A percentile compares a stretch with the other conserved stretches of the same genome.
Evolutionary conservation across 768 basidiomycete genomes (phyloP).

Genomic region (Pleurotus platypus): DNA sequence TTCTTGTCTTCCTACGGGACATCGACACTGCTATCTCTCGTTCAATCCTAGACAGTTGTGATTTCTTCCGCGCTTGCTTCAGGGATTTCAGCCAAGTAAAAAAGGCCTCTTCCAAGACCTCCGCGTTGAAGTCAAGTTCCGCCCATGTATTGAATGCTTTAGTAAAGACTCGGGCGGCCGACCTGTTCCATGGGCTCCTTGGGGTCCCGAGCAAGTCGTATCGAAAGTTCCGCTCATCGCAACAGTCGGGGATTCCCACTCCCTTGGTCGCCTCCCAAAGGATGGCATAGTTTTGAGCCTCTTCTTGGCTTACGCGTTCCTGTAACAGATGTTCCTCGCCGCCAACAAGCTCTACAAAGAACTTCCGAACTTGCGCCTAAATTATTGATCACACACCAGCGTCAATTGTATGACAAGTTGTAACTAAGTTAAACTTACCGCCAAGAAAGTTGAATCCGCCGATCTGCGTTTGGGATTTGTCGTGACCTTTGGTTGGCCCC

Average conservation of each 20-base stretch:
- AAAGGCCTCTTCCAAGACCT: neutral
- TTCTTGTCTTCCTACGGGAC: too few species aligned
- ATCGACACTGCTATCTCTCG: too few species aligned
- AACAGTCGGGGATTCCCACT: neutral
- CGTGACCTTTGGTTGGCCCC: too few species aligned
- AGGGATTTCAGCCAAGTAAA: neutral
- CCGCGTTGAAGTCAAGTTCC: neutral
- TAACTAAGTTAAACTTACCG: too few species aligned
- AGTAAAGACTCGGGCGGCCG: neutral
- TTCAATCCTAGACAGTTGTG: too few species aligned
- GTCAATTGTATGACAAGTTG: too few species aligned
- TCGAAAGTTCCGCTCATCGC: neutral
- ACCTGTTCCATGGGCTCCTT: neutral
- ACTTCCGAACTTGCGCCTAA: neutral
- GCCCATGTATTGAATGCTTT: neutral
- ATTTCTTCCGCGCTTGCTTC: too few species aligned
- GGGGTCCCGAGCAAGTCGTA: neutral
- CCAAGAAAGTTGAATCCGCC: too few species aligned
- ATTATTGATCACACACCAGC: too few species aligned
- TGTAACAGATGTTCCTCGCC: neutral
- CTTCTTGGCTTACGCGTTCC: neutral
- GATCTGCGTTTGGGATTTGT: too few species aligned
- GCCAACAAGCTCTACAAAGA: neutral
- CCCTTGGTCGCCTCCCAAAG: neutral
- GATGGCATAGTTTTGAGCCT: neutral